Evolutionary conservation across 2,329 filamentous ascomycete species (phyloP), one percentile per base, ranked within the genome.

Genomic region (Aureobasidium sp.): DNA sequence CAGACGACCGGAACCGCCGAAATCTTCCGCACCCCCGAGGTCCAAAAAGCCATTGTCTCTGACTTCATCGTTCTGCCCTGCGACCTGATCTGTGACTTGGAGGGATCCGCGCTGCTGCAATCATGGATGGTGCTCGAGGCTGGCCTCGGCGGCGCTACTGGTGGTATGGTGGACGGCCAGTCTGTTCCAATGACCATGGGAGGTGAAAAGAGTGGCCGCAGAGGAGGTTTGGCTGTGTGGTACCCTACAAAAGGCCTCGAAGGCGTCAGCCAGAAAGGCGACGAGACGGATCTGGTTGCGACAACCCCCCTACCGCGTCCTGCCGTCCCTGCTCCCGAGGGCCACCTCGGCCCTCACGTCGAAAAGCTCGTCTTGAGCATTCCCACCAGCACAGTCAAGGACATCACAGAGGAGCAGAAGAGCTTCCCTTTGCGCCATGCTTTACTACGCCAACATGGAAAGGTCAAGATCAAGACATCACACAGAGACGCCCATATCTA

Each of bases 401-500:
- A 97, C 68, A 82, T 90, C 36, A 85, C 86, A 42, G 90, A 93
- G 67, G 86, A 88, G 44, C 85, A 87, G 47, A 90, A 88, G 65
- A 82, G 83, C 13, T 80, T 92, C 50, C 86, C 89, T 0, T 76
- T 96, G 47, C 86, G 93, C 3, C 88, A 93, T 69, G 85, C 86
- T 3, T 80, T 97, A 34, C 77, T 97, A 13, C 83, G 85, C 62
- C 85, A 84, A 66, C 87, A 96, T 69, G 86, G 90, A 10, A 84
- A 85, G 37, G 80, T 96, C 45, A 87, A 87, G 67, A 88, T 97
- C 81, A 81, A 92, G 63, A 93, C 86, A 15, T 90, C 87, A 4
- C 88, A 95, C 72, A 85, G 94, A 45, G 93, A 97, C 72, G 90
- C 93, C 0, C 93, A 97, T 71, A 88, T 97, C 62, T 99, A 99